A percentile compares a stretch with the other conserved stretches of the same genome.
phyloP scores from a whole-genome alignment of 129 eudicot genomes.

The Logfia minima region DNA sequence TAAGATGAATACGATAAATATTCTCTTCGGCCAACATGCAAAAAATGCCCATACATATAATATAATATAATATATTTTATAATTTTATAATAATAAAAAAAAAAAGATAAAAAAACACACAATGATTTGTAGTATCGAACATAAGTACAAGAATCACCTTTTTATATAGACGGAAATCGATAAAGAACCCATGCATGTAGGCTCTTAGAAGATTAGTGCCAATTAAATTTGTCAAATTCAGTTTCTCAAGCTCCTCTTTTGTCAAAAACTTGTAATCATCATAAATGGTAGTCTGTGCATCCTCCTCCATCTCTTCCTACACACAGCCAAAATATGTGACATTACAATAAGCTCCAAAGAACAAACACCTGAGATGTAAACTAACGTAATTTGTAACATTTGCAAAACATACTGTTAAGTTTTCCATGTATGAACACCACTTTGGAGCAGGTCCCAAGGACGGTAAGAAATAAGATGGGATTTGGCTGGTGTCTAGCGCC shows the following conservation, averaged over 20 bases:
- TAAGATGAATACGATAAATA: background rate
- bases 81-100: background rate
- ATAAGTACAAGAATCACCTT: constrained; percentile 48
- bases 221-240: constrained; percentile 72
- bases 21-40: background rate
- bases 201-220: constrained; percentile 94
- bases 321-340: constrained; percentile 5
- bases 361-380: background rate
- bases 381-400: background rate
- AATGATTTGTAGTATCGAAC: background rate
- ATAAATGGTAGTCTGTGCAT: constrained; percentile 73
- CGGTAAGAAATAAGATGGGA: constrained; percentile 89
- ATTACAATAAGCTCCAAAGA: constrained; percentile 15
- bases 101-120: background rate
- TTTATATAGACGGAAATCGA: constrained; percentile 76
- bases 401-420: constrained; percentile 57
- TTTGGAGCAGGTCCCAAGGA: constrained; percentile 97
- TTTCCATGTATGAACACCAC: constrained; percentile 91
- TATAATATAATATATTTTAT: background rate
- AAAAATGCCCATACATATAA: background rate
- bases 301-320: constrained; percentile 96
- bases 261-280: constrained; percentile 94
- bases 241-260: constrained; percentile 74
- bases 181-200: constrained; percentile 90
- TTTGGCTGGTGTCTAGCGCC: constrained; percentile 82